These are phyloP conservation scores for Salvia rosmarinus DNA, from an alignment of 257 asterid species.

Conservation along the genomic window DNA sequence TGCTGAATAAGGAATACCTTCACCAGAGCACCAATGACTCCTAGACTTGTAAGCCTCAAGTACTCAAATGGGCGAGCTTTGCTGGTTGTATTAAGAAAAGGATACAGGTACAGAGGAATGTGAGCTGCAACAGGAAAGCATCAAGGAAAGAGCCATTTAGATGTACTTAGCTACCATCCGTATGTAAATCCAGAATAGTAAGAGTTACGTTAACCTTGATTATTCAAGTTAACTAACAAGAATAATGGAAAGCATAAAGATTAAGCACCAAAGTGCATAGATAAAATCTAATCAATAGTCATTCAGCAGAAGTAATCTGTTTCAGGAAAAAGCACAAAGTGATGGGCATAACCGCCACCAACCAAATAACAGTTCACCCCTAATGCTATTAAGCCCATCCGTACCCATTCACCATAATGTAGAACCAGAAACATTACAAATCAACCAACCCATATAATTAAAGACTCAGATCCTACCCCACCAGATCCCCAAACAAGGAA, in stretches of 20 bases:
- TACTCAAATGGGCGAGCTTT: constrained; percentile 94
- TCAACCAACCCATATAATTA: background rate
- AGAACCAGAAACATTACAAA: constrained; percentile 12
- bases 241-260: background rate
- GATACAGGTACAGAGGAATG: constrained; percentile 82
- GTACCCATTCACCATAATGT: background rate
- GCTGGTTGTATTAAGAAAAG: constrained; percentile 91
- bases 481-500: background rate
- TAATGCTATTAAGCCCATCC: constrained; percentile 2
- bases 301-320: background rate
- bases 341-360: constrained; percentile 3
- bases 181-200: background rate
- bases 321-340: background rate
- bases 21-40: constrained; percentile 96
- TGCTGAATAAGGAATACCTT: constrained; percentile 63
- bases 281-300: constrained; percentile 12
- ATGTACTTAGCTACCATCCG: background rate
- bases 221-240: background rate
- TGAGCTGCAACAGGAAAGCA: constrained; percentile 66
- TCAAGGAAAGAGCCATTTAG: constrained; percentile 27
- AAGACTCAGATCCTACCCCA: background rate
- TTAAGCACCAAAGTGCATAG: constrained; percentile 12
- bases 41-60: constrained; percentile 92
- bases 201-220: constrained; percentile 11
- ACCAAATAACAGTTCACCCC: background rate